Evolutionary conservation across 345 rosid species (phyloP).

Genomic region (Garcia nutans): DNA sequence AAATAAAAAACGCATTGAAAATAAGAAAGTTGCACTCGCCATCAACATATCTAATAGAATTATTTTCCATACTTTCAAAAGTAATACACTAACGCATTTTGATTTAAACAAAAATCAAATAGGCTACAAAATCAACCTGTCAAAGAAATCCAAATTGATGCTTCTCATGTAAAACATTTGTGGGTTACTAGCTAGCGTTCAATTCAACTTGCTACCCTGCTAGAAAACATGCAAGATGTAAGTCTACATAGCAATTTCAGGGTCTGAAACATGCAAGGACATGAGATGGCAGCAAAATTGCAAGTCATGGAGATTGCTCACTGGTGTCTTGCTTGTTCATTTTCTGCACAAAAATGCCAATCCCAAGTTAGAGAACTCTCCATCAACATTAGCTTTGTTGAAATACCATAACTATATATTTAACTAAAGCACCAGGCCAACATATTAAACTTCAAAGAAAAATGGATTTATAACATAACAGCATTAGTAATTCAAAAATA

Average conservation of each 20-base stretch:
- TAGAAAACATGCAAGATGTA: background rate
- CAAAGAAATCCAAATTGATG: background rate
- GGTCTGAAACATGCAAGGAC: background rate
- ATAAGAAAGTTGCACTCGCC: background rate
- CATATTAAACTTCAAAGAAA: background rate
- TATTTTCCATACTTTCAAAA: background rate
- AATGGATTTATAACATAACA: background rate
- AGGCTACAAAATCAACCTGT: background rate
- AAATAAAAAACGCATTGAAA: background rate
- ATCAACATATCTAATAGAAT: background rate
- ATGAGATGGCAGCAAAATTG: background rate
- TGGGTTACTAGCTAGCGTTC: background rate
- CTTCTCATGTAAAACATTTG: background rate
- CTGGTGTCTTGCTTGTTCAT: constrained; percentile 22
- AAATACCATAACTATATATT: constrained; percentile 1
- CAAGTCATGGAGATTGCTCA: constrained; percentile 28
- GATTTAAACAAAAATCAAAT: background rate
- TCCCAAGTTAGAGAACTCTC: constrained; percentile 1
- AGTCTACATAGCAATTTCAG: background rate
- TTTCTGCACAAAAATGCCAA: constrained; percentile 30
- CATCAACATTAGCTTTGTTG: background rate
- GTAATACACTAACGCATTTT: background rate
- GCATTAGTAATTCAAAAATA: background rate
- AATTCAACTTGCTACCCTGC: background rate
- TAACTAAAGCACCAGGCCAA: background rate